Base-by-base conservation (phyloP, 306 rosid genomes). In the Boehmeria nivea region DNA sequence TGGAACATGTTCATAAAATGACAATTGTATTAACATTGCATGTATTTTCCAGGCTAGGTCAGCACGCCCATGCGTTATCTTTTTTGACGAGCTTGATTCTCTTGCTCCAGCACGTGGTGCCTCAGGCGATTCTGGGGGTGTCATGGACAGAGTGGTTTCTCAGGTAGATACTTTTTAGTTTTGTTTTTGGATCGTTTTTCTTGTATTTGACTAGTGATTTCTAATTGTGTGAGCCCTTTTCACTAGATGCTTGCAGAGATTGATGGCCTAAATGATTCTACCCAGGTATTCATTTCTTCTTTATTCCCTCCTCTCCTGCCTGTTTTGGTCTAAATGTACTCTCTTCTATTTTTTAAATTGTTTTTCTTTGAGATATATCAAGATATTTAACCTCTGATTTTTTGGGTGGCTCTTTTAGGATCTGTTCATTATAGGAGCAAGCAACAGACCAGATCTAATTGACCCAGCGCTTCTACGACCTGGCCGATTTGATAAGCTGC, bases 101-200 rank as follows among this genome's bases (percentile, higher is more conserved):
- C 95, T 87, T 75, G 99, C 99, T 67, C 95, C 99, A 63, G 96
- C 99, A 39, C 77, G 95, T 16, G 99, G 99, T 56, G 89, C 93
- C 49, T 91, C 99, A 1, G 96, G 96, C 46, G 99, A 91, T 73
- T 87, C 99, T 47, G 95, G 96, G 48, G 96, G 93, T 59, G 99
- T 91, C 60, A 87, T 87, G 96, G 99, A 84, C 69, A 64, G 99
- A 76, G 99, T 91, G 59, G 99, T 91, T 81, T 87, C 96, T 55
- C 99, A 91, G 96, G 99, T 87, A 51, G 48, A 60, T 23, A 50
- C 68, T 52, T 69, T 23, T 40, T 51, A 18, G 23, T 2, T 3
- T 58, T 62, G 36, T 44, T 24, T 53, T 57, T 18, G 46, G 23
- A 24, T 16, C 11, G 24, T 8, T 20, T 40, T 49, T 48, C 21